phyloP scores from a whole-genome alignment of 2,329 filamentous ascomycete genomes.

The Cladosporium austrohemisphaericum region DNA sequence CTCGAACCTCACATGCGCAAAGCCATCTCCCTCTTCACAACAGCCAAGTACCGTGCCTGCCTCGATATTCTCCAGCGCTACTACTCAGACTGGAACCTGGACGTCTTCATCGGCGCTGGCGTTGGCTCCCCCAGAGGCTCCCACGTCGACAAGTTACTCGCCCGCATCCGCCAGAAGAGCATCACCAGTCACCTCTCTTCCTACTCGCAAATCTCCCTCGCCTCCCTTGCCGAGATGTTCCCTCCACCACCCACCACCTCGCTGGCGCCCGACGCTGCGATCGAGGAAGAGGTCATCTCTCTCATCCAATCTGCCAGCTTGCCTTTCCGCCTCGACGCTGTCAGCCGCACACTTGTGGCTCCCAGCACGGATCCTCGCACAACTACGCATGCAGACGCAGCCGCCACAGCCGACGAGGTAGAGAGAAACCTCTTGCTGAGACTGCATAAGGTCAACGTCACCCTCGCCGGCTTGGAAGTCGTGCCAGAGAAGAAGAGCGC shows the following conservation, averaged over 20 bases:
- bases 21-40: slow-evolving; percentile 83
- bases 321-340: slow-evolving; percentile 77
- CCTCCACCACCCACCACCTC: slow-evolving; percentile 46
- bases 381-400: slow-evolving; percentile 65
- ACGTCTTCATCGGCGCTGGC: slow-evolving; percentile 63
- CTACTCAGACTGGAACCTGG: slow-evolving; percentile 81
- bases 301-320: slow-evolving; percentile 74
- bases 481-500: slow-evolving; percentile 10
- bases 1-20: slow-evolving; percentile 91
- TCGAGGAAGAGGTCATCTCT: slow-evolving; percentile 69
- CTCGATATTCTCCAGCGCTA: slow-evolving; percentile 78
- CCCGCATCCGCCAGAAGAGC: slow-evolving; percentile 77
- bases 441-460: slow-evolving; percentile 71
- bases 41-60: slow-evolving; percentile 82
- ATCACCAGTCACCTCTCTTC: slow-evolving; percentile 91
- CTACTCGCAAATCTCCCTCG: slow-evolving; percentile 80
- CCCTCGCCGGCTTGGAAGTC: slow-evolving; percentile 68
- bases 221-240: slow-evolving; percentile 75
- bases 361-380: slow-evolving; percentile 63
- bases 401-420: slow-evolving; percentile 67
- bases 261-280: slow-evolving; percentile 5
- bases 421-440: slow-evolving; percentile 72
- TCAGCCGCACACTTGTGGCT: slow-evolving; percentile 73
- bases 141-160: slow-evolving; percentile 68
- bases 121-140: slow-evolving; percentile 11